These are phyloP conservation scores for Orbilia oligospora DNA, from an alignment of 2,329 filamentous ascomycete species.

Conservation along the genomic window DNA sequence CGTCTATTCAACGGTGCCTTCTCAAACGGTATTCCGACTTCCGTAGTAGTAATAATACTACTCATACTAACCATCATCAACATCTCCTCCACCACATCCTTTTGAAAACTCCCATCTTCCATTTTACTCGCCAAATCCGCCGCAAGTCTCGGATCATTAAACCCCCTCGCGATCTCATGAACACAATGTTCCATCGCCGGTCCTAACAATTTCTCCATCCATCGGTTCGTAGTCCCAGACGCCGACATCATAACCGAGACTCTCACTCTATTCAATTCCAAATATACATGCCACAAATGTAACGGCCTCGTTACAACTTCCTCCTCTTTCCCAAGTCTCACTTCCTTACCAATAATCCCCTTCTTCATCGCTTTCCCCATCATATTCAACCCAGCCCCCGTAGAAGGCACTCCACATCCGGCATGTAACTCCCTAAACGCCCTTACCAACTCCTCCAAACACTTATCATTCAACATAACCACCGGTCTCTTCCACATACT, in stretches of 20 bases:
- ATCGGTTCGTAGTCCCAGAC: constrained; percentile 27
- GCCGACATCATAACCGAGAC: constrained; percentile 32
- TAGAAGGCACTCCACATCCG: background rate
- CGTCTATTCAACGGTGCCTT: constrained; percentile 45
- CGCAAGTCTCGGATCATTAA: constrained; percentile 38
- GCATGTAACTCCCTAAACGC: constrained; percentile 35
- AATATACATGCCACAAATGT: constrained; percentile 50
- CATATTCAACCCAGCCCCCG: background rate
- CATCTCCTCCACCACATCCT: constrained; percentile 44
- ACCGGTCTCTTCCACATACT: constrained; percentile 57
- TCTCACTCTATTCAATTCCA: constrained; percentile 44
- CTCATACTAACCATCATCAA: constrained; percentile 55
- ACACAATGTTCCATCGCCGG: constrained; percentile 58
- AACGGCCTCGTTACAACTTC: constrained; percentile 18
- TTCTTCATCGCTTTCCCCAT: background rate
- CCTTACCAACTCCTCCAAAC: constrained; percentile 36
- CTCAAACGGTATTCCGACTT: constrained; percentile 32
- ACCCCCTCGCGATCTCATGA: constrained; percentile 46
- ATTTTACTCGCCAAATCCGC: constrained; percentile 50
- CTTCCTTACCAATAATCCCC: background rate
- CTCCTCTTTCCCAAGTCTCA: background rate
- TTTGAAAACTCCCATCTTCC: constrained; percentile 47
- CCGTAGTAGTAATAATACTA: background rate
- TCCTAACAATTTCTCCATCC: constrained; percentile 54
- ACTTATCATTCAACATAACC: constrained; percentile 40